Conservation (phyloP, 78 protist species). For the Mastigamoeba balamuthi region DNA sequence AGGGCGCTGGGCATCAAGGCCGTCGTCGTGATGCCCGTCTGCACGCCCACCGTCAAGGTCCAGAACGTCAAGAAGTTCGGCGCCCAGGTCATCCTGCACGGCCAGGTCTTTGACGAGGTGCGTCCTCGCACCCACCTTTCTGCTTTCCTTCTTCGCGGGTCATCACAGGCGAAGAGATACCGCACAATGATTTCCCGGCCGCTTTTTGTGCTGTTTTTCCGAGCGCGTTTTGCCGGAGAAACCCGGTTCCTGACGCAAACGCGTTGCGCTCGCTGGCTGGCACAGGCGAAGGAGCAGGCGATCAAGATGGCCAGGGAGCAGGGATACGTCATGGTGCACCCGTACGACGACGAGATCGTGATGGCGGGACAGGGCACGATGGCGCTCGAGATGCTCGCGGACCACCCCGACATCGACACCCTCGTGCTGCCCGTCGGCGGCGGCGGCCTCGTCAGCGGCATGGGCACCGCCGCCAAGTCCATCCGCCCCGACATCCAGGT, state of each 20-base stretch:
- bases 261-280: no score
- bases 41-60: slow-evolving; percentile 12
- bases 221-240: no score
- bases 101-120: no score
- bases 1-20: background rate
- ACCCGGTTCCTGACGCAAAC: no score
- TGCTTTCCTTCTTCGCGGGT: no score
- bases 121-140: no score
- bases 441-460: slow-evolving; percentile 69
- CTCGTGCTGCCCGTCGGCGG: slow-evolving; percentile 70
- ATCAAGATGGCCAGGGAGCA: background rate
- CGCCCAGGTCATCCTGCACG: slow-evolving; percentile 6
- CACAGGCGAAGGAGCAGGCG: slow-evolving; percentile 23
- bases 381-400: slow-evolving; percentile 46
- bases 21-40: background rate
- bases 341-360: slow-evolving; percentile 53
- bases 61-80: slow-evolving; percentile 50
- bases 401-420: slow-evolving; percentile 45
- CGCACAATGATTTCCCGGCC: no score
- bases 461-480: slow-evolving; percentile 5
- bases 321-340: slow-evolving; percentile 42
- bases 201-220: no score
- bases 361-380: slow-evolving; percentile 81
- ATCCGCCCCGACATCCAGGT: no score
- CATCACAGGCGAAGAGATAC: no score